Evolutionary conservation across 208 protist species (phyloP).

Genomic region (Crithidia bombi): DNA sequence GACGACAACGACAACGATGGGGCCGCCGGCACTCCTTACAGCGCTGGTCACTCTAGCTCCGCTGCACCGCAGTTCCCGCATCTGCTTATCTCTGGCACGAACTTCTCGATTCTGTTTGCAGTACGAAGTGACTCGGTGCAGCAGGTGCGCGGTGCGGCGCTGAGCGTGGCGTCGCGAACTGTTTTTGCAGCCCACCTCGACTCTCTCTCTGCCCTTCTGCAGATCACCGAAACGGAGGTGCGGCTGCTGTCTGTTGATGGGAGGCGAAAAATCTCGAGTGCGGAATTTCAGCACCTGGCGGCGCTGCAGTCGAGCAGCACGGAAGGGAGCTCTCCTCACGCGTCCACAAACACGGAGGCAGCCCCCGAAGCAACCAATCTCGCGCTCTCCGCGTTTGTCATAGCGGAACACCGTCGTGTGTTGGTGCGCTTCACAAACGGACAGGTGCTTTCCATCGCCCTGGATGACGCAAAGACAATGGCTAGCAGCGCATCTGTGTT

Average conservation of each 20-base stretch:
- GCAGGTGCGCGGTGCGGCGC: slow-evolving; percentile 67
- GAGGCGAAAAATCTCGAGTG: slow-evolving; percentile 29
- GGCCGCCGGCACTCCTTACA: neutral
- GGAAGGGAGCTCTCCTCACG: neutral
- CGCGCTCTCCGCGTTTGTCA: slow-evolving; percentile 23
- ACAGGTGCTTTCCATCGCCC: slow-evolving; percentile 21
- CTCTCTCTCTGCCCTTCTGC: slow-evolving; percentile 61
- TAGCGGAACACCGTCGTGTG: slow-evolving; percentile 19
- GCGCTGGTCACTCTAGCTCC: neutral
- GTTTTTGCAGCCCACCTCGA: slow-evolving; percentile 58
- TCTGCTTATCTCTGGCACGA: slow-evolving; percentile 69
- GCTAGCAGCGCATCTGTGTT: slow-evolving; percentile 18
- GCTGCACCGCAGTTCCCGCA: slow-evolving; percentile 27
- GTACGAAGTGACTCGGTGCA: slow-evolving; percentile 74
- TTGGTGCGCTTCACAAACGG: slow-evolving; percentile 43
- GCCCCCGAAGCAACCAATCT: slow-evolving; percentile 7
- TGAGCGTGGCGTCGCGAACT: slow-evolving; percentile 54
- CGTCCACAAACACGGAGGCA: neutral
- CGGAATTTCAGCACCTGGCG: slow-evolving; percentile 12
- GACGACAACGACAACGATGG: slow-evolving; percentile 3
- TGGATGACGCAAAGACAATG: slow-evolving; percentile 12
- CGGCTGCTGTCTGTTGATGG: slow-evolving; percentile 68
- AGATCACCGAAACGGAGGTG: slow-evolving; percentile 78
- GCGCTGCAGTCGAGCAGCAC: slow-evolving; percentile 16
- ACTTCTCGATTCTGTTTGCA: slow-evolving; percentile 79